These are phyloP conservation scores for Kluyveromyces lactis DNA, from an alignment of 805 yeast genomes.

Conservation along the genomic window DNA sequence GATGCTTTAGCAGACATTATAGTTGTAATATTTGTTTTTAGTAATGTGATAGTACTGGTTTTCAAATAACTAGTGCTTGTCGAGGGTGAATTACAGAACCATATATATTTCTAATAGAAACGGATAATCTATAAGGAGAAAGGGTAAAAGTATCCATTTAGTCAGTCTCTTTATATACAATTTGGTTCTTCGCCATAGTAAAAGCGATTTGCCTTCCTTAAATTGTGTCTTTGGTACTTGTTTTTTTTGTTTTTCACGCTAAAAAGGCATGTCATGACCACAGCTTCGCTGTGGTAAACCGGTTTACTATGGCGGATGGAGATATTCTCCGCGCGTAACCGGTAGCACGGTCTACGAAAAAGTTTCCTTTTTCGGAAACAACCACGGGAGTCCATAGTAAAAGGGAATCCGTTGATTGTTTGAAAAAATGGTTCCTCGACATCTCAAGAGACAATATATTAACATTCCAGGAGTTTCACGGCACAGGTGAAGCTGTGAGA, in stretches of 20 bases:
- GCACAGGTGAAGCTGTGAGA: conserved; percentile 14
- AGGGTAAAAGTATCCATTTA: no score
- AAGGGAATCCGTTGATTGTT: conserved; percentile 11
- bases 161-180: no score
- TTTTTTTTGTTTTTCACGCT: conserved; percentile 1
- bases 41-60: background rate
- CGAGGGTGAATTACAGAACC: background rate
- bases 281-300: conserved; percentile 6
- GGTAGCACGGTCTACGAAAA: conserved; percentile 2
- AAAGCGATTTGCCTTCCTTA: background rate
- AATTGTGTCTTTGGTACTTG: conserved; percentile 1
- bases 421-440: conserved; percentile 14
- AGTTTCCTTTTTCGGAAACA: conserved; percentile 20
- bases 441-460: conserved; percentile 13
- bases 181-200: background rate
- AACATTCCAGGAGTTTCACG: conserved; percentile 26
- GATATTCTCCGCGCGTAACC: no score
- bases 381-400: conserved; percentile 19
- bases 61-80: background rate
- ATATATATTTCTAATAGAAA: background rate
- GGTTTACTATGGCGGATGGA: background rate
- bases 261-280: no score
- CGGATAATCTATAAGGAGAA: no score
- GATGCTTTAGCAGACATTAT: conserved; percentile 20
- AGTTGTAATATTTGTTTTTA: no score